These are phyloP conservation scores for Ophiostoma australiae DNA, from an alignment of 2,329 filamentous ascomycete genomes.

Conservation along the genomic window DNA sequence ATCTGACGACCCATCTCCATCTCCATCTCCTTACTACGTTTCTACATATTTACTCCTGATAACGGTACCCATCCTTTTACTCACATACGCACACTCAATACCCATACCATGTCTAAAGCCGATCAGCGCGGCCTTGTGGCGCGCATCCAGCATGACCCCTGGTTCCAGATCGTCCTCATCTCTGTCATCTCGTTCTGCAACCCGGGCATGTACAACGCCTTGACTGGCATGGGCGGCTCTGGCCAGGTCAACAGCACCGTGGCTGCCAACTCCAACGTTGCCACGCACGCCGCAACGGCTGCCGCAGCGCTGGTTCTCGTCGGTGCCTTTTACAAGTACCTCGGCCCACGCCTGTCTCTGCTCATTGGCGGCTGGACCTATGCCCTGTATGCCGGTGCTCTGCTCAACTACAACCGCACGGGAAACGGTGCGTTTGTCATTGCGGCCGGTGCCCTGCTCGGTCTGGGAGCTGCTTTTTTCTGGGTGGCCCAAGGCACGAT, in stretches of 20 bases:
- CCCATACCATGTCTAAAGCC: slow-evolving; percentile 16
- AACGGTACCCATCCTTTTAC: not conserved
- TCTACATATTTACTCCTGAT: not conserved
- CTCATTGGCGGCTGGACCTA: slow-evolving; percentile 72
- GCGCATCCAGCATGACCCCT: slow-evolving; percentile 23
- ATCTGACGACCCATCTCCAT: not conserved
- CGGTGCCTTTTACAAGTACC: slow-evolving; percentile 66
- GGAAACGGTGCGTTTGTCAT: slow-evolving; percentile 64
- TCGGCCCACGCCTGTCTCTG: slow-evolving; percentile 64
- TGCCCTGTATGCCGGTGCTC: slow-evolving; percentile 65
- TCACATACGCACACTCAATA: not conserved
- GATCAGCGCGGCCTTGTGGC: slow-evolving; percentile 13
- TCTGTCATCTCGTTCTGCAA: slow-evolving; percentile 26
- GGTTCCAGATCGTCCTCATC: slow-evolving; percentile 25
- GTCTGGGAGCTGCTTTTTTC: slow-evolving; percentile 70
- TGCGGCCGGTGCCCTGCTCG: slow-evolving; percentile 69
- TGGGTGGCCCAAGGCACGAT: slow-evolving; percentile 81
- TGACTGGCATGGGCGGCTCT: slow-evolving; percentile 32
- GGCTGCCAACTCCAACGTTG: slow-evolving; percentile 49
- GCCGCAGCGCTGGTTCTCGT: slow-evolving; percentile 30
- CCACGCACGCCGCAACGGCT: slow-evolving; percentile 50
- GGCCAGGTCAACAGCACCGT: slow-evolving; percentile 55
- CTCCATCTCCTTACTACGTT: not conserved
- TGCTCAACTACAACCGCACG: slow-evolving; percentile 66
- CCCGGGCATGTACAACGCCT: slow-evolving; percentile 31